phyloP scores from a whole-genome alignment of 2,329 filamentous ascomycete genomes.

The Aspergillus pseudonomiae region DNA sequence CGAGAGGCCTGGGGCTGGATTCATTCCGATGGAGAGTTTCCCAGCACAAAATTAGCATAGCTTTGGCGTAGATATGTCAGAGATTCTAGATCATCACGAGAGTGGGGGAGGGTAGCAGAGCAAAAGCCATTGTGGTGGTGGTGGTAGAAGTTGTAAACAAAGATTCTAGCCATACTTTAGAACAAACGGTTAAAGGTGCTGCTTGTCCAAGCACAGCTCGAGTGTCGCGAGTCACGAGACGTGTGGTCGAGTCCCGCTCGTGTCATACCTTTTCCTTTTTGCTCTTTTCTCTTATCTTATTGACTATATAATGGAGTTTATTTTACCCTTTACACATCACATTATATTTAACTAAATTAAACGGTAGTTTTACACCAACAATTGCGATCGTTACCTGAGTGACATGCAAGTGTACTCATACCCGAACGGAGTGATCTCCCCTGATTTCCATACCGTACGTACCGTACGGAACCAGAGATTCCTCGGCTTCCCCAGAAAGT shows the following conservation, averaged over 20 bases:
- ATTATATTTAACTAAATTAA: neutral
- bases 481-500: conserved; percentile 16
- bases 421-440: too few species aligned
- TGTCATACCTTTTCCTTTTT: neutral
- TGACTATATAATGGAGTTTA: too few species aligned
- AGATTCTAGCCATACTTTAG: too few species aligned
- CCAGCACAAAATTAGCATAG: neutral
- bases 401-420: too few species aligned
- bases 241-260: neutral
- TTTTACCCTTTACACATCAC: neutral
- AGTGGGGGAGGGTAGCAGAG: neutral
- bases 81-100: neutral
- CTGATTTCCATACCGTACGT: too few species aligned
- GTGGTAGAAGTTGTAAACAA: neutral
- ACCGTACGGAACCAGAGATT: neutral
- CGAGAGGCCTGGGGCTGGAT: conserved; percentile 12
- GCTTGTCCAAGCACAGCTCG: neutral
- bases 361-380: too few species aligned
- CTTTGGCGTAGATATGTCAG: neutral
- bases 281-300: neutral
- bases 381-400: too few species aligned
- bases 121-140: neutral
- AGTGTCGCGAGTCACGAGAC: neutral
- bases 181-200: neutral
- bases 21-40: neutral